Evolutionary conservation across 805 yeast species (phyloP), one percentile per base, ranked within the genome.

Genomic region (Brettanomyces custersianus): DNA sequence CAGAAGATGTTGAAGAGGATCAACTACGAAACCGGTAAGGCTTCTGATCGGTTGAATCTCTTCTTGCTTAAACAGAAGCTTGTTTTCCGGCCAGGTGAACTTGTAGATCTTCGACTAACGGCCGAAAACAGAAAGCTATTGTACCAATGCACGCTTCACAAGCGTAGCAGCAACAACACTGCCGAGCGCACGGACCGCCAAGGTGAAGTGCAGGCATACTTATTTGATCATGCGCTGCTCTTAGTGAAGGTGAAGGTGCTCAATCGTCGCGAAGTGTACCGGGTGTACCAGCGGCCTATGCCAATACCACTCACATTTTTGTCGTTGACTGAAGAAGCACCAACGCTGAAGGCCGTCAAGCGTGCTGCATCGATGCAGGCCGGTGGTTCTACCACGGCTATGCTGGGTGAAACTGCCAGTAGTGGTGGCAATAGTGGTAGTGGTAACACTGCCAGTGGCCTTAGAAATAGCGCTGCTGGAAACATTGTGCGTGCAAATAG

Each of bases 21-120:
- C 44, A 86, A 92, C 55, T 70, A 74, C 33, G 96, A 88, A 47
- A 78, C 94, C 28, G 98, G 98, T 61, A 88, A 81, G 47, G 85
- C 94, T 21, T 87, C 92, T 26, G 96, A 90, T 64, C 71, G 96
- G 44, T 86, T 87, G 61, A 85, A 88, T 45, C 71, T 92, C 41
- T 81, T 87, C 65, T 78, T 87, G 34, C 68, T 92, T 54, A 83
- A 84, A 50, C 95, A 85, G 56, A 78, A 85, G 36, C 69, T 92
- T 41, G 79, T 86, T 21, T 81, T 80, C 62, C 70, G 82, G 42
- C 79, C 80, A 4, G 87, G 86, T 41, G 96, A 88, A 49, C 74
- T 80, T 49, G 88, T 80, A 46, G 94, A 90, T 52, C 68, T 92
- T 62, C 86, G 85, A 44, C 67, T 92, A 45, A 75, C 80, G 34